These are phyloP conservation scores for Solanum rostratum DNA, from an alignment of 257 asterid species.

Conservation along the genomic window DNA sequence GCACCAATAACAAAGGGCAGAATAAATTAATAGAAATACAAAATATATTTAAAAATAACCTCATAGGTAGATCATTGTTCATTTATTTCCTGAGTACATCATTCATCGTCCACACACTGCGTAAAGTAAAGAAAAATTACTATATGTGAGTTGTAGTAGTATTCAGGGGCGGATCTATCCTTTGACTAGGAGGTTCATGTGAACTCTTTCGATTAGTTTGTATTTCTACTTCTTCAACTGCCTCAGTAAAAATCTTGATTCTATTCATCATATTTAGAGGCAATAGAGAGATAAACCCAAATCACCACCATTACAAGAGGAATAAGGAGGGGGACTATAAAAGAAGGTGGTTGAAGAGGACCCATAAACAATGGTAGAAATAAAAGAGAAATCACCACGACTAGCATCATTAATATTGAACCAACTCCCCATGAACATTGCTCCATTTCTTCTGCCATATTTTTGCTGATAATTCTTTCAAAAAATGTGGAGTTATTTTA, in stretches of 20 bases:
- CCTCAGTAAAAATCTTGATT: too few species aligned
- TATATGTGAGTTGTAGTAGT: neutral
- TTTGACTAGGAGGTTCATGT: too few species aligned
- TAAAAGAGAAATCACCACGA: constrained; percentile 17
- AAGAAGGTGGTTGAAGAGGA: constrained; percentile 28
- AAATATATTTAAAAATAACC: neutral
- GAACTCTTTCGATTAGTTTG: too few species aligned
- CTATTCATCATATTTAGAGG: constrained; percentile 6
- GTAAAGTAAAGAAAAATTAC: neutral
- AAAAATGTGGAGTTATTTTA: too few species aligned
- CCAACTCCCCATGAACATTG: constrained; percentile 43
- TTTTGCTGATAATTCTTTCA: too few species aligned
- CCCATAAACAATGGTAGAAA: constrained; percentile 35
- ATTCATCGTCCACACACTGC: neutral
- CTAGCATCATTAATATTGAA: constrained; percentile 30
- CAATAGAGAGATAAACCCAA: constrained; percentile 26
- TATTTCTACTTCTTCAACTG: too few species aligned
- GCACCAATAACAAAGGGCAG: neutral
- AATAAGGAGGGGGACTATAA: constrained; percentile 5
- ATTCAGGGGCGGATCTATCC: neutral
- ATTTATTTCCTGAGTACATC: neutral
- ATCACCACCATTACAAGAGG: constrained; percentile 28
- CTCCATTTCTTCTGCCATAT: constrained; percentile 12
- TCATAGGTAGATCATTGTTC: neutral
- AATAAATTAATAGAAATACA: neutral